Evolutionary conservation across 257 asterid species (phyloP).

Genomic region (Voacanga thouarsii): DNA sequence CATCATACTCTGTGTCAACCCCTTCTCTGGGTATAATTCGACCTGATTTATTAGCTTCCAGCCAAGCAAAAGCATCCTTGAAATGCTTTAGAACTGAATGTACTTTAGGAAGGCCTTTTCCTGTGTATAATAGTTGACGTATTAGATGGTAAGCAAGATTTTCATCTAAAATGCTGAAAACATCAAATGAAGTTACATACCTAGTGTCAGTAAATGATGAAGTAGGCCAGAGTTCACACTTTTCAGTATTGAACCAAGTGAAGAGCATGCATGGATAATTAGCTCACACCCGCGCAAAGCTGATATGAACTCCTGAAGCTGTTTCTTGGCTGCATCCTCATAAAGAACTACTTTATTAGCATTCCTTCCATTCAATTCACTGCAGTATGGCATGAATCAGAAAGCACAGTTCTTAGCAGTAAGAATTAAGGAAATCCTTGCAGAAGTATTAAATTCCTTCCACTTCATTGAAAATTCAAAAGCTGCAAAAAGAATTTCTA

Average conservation of each 20-base stretch:
- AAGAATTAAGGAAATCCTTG: background rate
- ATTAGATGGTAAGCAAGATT: constrained; percentile 30
- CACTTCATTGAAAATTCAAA: background rate
- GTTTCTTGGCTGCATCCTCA: constrained; percentile 89
- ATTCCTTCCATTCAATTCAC: constrained; percentile 91
- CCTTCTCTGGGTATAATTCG: constrained; percentile 92
- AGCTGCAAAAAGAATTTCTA: constrained; percentile 11
- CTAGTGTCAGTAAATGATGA: constrained; percentile 63
- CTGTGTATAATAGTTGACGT: constrained; percentile 35
- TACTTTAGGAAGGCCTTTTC: constrained; percentile 64
- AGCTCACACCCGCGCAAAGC: constrained; percentile 85
- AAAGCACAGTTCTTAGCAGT: constrained; percentile 1
- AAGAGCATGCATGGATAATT: constrained; percentile 67
- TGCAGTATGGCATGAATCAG: constrained; percentile 32
- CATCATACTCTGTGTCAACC: constrained; percentile 85
- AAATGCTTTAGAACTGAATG: constrained; percentile 57
- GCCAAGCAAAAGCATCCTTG: constrained; percentile 96
- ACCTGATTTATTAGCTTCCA: constrained; percentile 85
- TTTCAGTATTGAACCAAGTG: constrained; percentile 53
- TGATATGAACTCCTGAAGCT: constrained; percentile 86
- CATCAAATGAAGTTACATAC: constrained; percentile 38
- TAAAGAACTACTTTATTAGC: constrained; percentile 80
- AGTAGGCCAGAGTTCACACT: constrained; percentile 60
- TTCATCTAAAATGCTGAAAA: constrained; percentile 10
- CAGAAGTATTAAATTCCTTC: background rate